Percentiles rank a stretch among this genome's conserved stretches.
These are phyloP conservation scores for Aphanomyces invadans DNA, from an alignment of 352 stramenopile species.

Conservation along the genomic window DNA sequence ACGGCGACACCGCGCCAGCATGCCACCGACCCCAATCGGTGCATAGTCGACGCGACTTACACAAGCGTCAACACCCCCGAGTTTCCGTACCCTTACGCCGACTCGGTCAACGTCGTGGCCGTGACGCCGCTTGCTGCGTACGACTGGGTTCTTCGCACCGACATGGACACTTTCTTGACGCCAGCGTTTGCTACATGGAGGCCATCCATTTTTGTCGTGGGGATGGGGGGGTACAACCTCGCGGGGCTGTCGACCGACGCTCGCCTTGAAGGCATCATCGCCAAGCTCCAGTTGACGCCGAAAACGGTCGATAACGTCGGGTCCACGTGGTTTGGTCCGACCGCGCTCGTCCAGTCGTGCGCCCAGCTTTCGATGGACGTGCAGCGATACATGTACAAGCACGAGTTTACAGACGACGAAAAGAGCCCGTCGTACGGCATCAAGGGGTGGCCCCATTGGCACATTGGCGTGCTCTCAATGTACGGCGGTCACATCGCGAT, in stretches of 20 bases:
- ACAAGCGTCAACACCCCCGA: background rate
- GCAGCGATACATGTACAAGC: slow-evolving; percentile 1
- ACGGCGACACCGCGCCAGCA: background rate
- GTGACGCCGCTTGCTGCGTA: background rate
- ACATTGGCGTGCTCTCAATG: slow-evolving; percentile 18
- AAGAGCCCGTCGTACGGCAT: slow-evolving; percentile 9
- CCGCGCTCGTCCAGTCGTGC: background rate
- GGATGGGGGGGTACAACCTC: background rate
- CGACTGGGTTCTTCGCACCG: slow-evolving; percentile 21
- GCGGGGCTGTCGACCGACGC: background rate
- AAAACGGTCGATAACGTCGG: background rate
- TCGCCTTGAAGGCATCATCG: background rate
- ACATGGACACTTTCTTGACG: slow-evolving; percentile 21
- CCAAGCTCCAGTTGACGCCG: background rate
- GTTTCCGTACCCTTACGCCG: slow-evolving; percentile 8
- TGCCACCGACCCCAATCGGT: background rate
- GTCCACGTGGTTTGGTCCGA: slow-evolving; percentile 14
- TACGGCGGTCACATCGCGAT: slow-evolving; percentile 19
- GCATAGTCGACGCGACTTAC: slow-evolving; percentile 6
- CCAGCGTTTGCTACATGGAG: slow-evolving; percentile 20
- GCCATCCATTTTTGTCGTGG: background rate
- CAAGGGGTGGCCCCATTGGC: slow-evolving; percentile 13
- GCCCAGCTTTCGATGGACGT: background rate
- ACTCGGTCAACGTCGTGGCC: slow-evolving; percentile 16
- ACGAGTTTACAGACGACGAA: slow-evolving; percentile 4